Evolutionary conservation across 495 filamentous ascomycete species (phyloP).

Genomic region (Pyrenula massariospora): DNA sequence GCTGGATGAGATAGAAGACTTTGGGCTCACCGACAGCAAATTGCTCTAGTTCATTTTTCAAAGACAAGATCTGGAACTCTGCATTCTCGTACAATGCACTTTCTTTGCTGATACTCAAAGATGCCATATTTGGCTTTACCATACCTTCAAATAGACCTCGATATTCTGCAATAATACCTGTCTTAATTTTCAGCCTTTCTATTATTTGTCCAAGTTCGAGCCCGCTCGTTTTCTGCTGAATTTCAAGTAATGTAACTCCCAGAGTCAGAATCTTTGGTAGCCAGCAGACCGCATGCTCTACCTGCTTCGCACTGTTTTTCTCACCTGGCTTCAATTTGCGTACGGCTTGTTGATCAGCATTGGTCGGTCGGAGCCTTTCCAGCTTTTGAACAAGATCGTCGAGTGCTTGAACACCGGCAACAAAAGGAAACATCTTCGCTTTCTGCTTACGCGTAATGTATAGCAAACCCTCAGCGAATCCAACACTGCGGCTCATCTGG

Average conservation of each 20-base stretch:
- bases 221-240: constrained; percentile 50
- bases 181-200: constrained; percentile 29
- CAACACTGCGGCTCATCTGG: constrained; percentile 65
- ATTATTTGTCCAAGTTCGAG: constrained; percentile 28
- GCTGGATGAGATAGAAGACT: constrained; percentile 11
- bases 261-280: constrained; percentile 35
- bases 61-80: neutral
- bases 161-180: constrained; percentile 1
- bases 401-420: constrained; percentile 24
- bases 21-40: constrained; percentile 5
- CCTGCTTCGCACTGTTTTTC: neutral
- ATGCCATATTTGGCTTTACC: neutral
- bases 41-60: neutral
- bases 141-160: neutral
- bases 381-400: constrained; percentile 24
- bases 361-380: neutral
- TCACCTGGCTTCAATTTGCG: constrained; percentile 14
- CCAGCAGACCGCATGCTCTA: constrained; percentile 26
- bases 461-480: constrained; percentile 73
- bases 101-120: neutral
- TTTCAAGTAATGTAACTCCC: constrained; percentile 32
- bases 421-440: constrained; percentile 30
- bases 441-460: constrained; percentile 58
- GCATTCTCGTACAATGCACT: neutral
- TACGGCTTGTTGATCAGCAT: neutral